Evolutionary conservation across 2,329 filamentous ascomycete genomes (phyloP).

Genomic region (Cercospora sp.): DNA sequence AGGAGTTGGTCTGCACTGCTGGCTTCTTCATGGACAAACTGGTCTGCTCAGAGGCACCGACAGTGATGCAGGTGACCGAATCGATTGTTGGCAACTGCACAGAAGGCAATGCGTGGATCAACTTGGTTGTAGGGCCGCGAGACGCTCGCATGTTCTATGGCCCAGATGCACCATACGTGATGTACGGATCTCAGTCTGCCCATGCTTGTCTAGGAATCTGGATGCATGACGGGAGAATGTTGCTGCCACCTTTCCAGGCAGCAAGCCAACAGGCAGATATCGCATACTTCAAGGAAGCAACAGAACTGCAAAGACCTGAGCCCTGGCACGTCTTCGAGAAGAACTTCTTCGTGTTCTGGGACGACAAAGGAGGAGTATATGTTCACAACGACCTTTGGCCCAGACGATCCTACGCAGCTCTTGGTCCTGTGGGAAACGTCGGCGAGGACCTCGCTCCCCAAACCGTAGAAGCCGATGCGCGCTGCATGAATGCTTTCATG

Average conservation of each 20-base stretch:
- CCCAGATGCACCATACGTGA: slow-evolving; percentile 51
- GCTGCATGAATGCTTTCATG: slow-evolving; percentile 50
- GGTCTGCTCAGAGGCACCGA: slow-evolving; percentile 46
- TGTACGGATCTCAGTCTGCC: slow-evolving; percentile 58
- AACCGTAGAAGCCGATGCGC: slow-evolving; percentile 43
- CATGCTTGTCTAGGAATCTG: slow-evolving; percentile 60
- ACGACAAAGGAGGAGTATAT: slow-evolving; percentile 48
- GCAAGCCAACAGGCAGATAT: slow-evolving; percentile 27
- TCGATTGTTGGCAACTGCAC: slow-evolving; percentile 50
- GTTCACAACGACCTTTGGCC: slow-evolving; percentile 57
- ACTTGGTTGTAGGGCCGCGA: slow-evolving; percentile 55
- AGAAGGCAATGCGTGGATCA: slow-evolving; percentile 47
- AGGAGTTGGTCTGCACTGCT: slow-evolving; percentile 54
- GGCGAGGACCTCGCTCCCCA: slow-evolving; percentile 50
- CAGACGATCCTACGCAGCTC: slow-evolving; percentile 51
- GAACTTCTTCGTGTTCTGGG: slow-evolving; percentile 66
- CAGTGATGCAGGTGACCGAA: slow-evolving; percentile 49
- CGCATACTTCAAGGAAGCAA: slow-evolving; percentile 45
- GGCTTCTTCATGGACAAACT: slow-evolving; percentile 47
- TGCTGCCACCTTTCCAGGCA: slow-evolving; percentile 43
- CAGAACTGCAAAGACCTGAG: slow-evolving; percentile 54
- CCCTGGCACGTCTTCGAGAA: slow-evolving; percentile 55
- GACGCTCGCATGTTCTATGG: slow-evolving; percentile 61
- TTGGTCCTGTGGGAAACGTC: slow-evolving; percentile 49
- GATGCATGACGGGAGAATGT: slow-evolving; percentile 54